A percentile compares a stretch with the other conserved stretches of the same genome.
Evolutionary conservation across 257 asterid genomes (phyloP).

Genomic region (Eucommia ulmoides): DNA sequence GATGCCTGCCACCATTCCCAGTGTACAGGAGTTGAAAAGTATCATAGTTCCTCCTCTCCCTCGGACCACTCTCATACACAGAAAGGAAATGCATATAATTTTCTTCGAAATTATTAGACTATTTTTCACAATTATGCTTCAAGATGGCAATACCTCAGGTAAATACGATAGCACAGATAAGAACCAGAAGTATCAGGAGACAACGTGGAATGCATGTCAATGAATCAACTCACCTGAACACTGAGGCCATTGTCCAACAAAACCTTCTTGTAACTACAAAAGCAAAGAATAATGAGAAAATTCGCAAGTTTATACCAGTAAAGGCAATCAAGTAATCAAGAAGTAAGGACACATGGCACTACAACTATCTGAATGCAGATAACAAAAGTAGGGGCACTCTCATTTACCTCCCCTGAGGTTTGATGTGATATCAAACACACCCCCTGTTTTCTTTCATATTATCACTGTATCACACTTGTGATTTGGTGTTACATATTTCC

Average conservation of each 20-base stretch:
- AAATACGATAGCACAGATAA: neutral
- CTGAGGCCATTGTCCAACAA: conserved; percentile 80
- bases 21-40: neutral
- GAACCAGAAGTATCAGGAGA: neutral
- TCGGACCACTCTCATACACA: neutral
- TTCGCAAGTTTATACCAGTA: neutral
- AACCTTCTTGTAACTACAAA: conserved; percentile 73
- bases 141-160: neutral
- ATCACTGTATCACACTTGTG: too few relatives aligned
- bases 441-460: too few relatives aligned
- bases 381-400: too few relatives aligned
- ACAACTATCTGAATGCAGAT: too few relatives aligned
- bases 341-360: too few relatives aligned
- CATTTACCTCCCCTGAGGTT: too few relatives aligned
- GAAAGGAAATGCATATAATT: neutral
- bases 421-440: too few relatives aligned
- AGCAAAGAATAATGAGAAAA: conserved; percentile 2
- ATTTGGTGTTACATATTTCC: too few relatives aligned
- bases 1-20: too few relatives aligned
- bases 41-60: neutral
- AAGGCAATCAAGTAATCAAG: too few relatives aligned
- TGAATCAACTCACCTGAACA: conserved; percentile 49
- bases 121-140: neutral
- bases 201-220: neutral
- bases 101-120: neutral